These are phyloP conservation scores for Aspergillus texensis DNA, from an alignment of 2,329 filamentous ascomycete species.

Conservation along the genomic window DNA sequence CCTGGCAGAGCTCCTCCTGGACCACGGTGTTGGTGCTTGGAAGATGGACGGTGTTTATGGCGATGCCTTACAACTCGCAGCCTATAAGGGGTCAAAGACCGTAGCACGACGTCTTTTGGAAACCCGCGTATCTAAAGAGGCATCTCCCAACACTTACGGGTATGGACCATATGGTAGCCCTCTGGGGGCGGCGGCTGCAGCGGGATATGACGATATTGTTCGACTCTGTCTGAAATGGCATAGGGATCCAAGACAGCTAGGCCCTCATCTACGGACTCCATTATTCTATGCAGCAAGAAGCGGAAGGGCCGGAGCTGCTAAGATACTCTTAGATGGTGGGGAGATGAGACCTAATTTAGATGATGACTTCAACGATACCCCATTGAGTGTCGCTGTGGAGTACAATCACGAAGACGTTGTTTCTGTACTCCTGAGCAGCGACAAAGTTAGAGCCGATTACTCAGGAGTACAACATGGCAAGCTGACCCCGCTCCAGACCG, in stretches of 20 bases:
- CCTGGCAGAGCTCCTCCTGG: background rate
- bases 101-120: background rate
- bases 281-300: conserved; percentile 2
- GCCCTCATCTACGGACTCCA: background rate
- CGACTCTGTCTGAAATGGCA: background rate
- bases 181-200: conserved; percentile 5
- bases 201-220: conserved; percentile 1
- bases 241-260: background rate
- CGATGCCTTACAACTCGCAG: conserved; percentile 8
- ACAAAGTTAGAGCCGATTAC: background rate
- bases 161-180: conserved; percentile 7
- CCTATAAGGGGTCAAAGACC: background rate
- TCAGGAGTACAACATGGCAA: background rate
- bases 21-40: background rate
- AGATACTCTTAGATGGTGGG: background rate
- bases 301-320: background rate
- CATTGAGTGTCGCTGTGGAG: background rate
- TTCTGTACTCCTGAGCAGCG: background rate
- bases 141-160: background rate
- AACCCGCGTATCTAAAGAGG: background rate
- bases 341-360: background rate
- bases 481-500: background rate
- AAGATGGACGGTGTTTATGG: conserved; percentile 3
- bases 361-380: background rate
- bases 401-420: background rate